A percentile compares a stretch with the other conserved stretches of the same genome.
Conservation (phyloP, 345 rosid genomes). For the Alliaria petiolata region DNA sequence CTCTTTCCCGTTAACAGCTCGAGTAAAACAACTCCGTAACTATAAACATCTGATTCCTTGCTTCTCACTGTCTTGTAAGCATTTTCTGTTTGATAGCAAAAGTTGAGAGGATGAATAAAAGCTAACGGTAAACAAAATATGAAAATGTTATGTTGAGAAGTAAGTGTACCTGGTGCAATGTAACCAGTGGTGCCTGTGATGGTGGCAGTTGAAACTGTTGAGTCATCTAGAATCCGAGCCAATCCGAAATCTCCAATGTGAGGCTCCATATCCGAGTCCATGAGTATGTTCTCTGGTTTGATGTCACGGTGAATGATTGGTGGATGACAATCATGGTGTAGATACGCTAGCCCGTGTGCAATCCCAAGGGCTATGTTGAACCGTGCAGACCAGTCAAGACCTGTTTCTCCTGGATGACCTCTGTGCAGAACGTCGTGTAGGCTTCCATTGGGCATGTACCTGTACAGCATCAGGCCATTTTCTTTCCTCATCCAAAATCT, state of each 20-base stretch:
- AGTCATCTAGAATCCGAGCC: slow-evolving; percentile 55
- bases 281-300: slow-evolving; percentile 76
- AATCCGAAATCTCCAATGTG: slow-evolving; percentile 87
- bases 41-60: slow-evolving; percentile 66
- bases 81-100: slow-evolving; percentile 59
- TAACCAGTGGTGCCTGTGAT: slow-evolving; percentile 72
- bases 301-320: slow-evolving; percentile 73
- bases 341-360: slow-evolving; percentile 76
- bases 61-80: slow-evolving; percentile 52
- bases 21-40: slow-evolving; percentile 63
- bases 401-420: slow-evolving; percentile 19
- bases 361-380: slow-evolving; percentile 63
- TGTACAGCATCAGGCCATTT: slow-evolving; percentile 59
- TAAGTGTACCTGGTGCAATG: slow-evolving; percentile 71
- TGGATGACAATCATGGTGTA: slow-evolving; percentile 77
- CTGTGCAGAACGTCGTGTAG: slow-evolving; percentile 54
- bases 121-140: slow-evolving; percentile 47
- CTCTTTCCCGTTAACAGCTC: slow-evolving; percentile 57
- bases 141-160: slow-evolving; percentile 49
- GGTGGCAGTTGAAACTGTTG: slow-evolving; percentile 36
- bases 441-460: slow-evolving; percentile 78
- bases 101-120: slow-evolving; percentile 58
- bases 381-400: slow-evolving; percentile 58
- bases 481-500: slow-evolving; percentile 71
- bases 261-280: slow-evolving; percentile 76